A percentile compares a stretch with the other conserved stretches of the same genome.
Evolutionary conservation across 2,329 filamentous ascomycete species (phyloP).

Genomic region (Grosmannia serpens): DNA sequence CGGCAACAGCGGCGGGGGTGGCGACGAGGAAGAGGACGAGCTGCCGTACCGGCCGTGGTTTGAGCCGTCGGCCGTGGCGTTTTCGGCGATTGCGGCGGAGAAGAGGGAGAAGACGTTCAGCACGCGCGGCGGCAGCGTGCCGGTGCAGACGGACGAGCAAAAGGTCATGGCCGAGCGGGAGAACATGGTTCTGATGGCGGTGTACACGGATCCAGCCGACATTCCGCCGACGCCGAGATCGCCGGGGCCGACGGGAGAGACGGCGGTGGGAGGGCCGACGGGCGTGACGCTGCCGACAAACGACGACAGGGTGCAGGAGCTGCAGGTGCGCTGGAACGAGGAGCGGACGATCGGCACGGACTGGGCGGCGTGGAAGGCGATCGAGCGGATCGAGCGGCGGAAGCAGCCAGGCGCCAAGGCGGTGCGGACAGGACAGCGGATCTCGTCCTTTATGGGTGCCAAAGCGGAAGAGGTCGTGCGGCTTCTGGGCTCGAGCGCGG

Average conservation of each 20-base stretch:
- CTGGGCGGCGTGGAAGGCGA: slow-evolving; percentile 12
- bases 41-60: slow-evolving; percentile 41
- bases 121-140: slow-evolving; percentile 40
- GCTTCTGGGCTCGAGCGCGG: slow-evolving; percentile 31
- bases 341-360: slow-evolving; percentile 11
- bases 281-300: slow-evolving; percentile 23
- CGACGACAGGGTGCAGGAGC: slow-evolving; percentile 32
- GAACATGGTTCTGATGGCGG: slow-evolving; percentile 47
- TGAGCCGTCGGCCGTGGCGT: slow-evolving; percentile 34
- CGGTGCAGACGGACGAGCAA: slow-evolving; percentile 44
- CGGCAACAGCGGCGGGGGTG: neutral
- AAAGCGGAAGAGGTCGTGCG: slow-evolving; percentile 29
- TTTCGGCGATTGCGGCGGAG: slow-evolving; percentile 33
- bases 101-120: slow-evolving; percentile 36
- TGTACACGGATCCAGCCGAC: slow-evolving; percentile 42
- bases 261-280: neutral
- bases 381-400: slow-evolving; percentile 4
- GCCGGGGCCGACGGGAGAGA: slow-evolving; percentile 21
- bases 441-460: slow-evolving; percentile 9
- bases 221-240: slow-evolving; percentile 47
- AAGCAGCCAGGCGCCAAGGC: slow-evolving; percentile 11
- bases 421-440: neutral
- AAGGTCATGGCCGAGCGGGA: slow-evolving; percentile 45
- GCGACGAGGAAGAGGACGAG: slow-evolving; percentile 41
- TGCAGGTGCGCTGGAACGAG: slow-evolving; percentile 38